Conservation (phyloP, 106 monocot genomes). For the Hemerocallis citrina region DNA sequence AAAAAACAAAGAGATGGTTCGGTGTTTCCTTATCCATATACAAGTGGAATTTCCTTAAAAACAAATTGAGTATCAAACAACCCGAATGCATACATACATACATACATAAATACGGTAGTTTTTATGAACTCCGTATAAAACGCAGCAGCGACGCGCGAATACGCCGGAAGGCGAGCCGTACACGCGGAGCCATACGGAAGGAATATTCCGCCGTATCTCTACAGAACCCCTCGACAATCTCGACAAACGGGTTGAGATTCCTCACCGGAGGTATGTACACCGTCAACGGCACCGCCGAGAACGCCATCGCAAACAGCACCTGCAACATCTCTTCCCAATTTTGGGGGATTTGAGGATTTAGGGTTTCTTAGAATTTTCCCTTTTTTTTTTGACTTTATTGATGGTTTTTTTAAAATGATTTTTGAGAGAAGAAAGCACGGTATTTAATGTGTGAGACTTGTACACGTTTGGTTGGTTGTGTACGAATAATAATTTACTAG, state of each 20-base stretch:
- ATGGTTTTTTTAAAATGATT: background rate
- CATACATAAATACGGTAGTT: too few relatives aligned
- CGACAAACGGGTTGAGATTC: conserved; percentile 69
- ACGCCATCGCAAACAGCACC: conserved; percentile 69
- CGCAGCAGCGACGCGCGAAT: conserved; percentile 34
- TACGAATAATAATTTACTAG: background rate
- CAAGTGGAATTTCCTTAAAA: background rate
- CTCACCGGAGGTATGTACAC: conserved; percentile 87
- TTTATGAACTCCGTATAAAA: background rate
- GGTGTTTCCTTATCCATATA: background rate
- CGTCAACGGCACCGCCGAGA: conserved; percentile 89
- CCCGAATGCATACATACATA: too few relatives aligned
- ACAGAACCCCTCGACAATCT: conserved; percentile 44
- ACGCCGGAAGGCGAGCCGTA: conserved; percentile 46
- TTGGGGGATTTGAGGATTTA: too few relatives aligned
- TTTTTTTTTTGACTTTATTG: background rate
- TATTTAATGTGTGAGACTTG: background rate
- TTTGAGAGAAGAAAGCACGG: background rate
- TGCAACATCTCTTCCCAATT: too few relatives aligned
- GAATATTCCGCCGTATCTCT: conserved; percentile 31
- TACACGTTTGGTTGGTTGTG: background rate
- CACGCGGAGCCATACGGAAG: conserved; percentile 21
- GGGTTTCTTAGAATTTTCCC: background rate
- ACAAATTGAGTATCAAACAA: background rate
- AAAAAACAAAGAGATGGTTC: background rate